Conservation (phyloP, 2,329 filamentous ascomycete species). For the Colletotrichum sp. region DNA sequence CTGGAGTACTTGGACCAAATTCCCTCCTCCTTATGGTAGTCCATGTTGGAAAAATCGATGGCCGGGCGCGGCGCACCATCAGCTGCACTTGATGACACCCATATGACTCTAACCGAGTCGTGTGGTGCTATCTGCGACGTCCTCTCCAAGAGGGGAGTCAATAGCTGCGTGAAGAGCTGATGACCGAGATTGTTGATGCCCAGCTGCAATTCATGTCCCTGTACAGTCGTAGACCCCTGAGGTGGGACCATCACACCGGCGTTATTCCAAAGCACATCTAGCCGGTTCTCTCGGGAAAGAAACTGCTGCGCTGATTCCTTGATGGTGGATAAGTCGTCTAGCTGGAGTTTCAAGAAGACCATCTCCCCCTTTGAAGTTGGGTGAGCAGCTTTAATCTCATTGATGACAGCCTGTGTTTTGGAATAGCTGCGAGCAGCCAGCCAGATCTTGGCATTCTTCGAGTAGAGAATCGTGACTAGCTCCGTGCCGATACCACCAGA, state of each 20-base stretch:
- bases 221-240: background rate
- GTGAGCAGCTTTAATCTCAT: background rate
- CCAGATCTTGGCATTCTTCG: background rate
- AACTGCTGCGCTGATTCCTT: background rate
- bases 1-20: background rate
- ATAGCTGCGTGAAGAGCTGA: background rate
- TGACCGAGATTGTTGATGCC: background rate
- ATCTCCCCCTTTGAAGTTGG: background rate
- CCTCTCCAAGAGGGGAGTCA: rapidly evolving
- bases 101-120: background rate
- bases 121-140: rapidly evolving
- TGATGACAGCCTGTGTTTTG: background rate
- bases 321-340: background rate
- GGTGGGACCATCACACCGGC: background rate
- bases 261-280: background rate
- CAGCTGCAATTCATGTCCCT: background rate
- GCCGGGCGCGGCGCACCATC: background rate
- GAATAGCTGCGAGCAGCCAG: background rate
- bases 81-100: background rate
- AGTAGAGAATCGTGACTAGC: background rate
- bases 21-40: background rate
- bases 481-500: background rate
- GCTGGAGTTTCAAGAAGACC: background rate
- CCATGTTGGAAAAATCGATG: background rate
- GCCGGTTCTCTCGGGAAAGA: background rate